phyloP scores from a whole-genome alignment of 805 yeast species.

The Kazachstania viticola region DNA sequence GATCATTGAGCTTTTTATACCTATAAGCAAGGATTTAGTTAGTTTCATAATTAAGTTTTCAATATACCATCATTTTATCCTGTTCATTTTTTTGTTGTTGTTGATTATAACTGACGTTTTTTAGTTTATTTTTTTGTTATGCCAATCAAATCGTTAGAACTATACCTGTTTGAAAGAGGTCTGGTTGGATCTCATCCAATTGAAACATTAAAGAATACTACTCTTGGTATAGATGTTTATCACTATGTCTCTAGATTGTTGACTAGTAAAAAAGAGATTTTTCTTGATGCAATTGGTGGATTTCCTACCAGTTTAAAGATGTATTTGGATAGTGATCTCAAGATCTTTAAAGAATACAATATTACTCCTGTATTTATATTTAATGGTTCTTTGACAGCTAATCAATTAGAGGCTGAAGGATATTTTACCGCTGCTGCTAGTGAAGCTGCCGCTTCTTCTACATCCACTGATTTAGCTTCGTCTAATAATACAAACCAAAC shows the following conservation, averaged over 20 bases:
- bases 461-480: not conserved
- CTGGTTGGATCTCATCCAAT: constrained; percentile 50
- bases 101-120: too few relatives aligned
- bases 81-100: too few relatives aligned
- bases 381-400: constrained; percentile 44
- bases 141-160: constrained; percentile 50
- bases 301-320: constrained; percentile 52
- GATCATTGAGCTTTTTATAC: too few relatives aligned
- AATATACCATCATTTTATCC: too few relatives aligned
- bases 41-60: too few relatives aligned
- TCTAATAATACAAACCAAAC: constrained; percentile 1
- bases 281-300: constrained; percentile 70
- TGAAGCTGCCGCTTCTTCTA: constrained; percentile 11
- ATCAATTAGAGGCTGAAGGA: constrained; percentile 24
- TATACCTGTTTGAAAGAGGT: constrained; percentile 56
- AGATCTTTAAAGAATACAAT: constrained; percentile 44
- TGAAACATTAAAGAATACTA: constrained; percentile 51
- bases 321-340: constrained; percentile 50
- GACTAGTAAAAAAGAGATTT: constrained; percentile 53
- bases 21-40: too few relatives aligned
- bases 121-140: too few relatives aligned
- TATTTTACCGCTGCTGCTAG: constrained; percentile 15
- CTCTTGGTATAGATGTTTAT: constrained; percentile 74
- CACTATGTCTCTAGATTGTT: constrained; percentile 60
- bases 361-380: constrained; percentile 76